Evolutionary conservation across 176 grass and related monocot genomes (phyloP).

Genomic region (barley (Hordeum vulgare)): MorexV3_pseudomolecules_assembly NC_058519.1:373801957-373802456

Average conservation of each 20-base stretch:
- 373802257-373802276: too few relatives aligned
- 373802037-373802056: not conserved
- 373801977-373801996: not conserved
- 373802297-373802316: not conserved
- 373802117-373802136: not conserved
- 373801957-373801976: not conserved
- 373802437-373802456: not conserved
- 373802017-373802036: not conserved
- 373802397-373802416: not conserved
- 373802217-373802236: not conserved
- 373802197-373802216: not conserved
- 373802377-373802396: not conserved
- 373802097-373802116: not conserved
- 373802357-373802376: not conserved
- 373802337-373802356: not conserved
- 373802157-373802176: not conserved
- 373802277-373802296: too few relatives aligned
- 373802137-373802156: not conserved
- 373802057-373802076: not conserved
- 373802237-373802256: conserved; percentile 1
- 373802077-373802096: not conserved
- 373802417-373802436: conserved; percentile 20
- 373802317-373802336: not conserved
- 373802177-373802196: not conserved
- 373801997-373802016: not conserved